Conservation (phyloP, 1,284 basidiomycete species). For the Cystobasidium sp. region DNA sequence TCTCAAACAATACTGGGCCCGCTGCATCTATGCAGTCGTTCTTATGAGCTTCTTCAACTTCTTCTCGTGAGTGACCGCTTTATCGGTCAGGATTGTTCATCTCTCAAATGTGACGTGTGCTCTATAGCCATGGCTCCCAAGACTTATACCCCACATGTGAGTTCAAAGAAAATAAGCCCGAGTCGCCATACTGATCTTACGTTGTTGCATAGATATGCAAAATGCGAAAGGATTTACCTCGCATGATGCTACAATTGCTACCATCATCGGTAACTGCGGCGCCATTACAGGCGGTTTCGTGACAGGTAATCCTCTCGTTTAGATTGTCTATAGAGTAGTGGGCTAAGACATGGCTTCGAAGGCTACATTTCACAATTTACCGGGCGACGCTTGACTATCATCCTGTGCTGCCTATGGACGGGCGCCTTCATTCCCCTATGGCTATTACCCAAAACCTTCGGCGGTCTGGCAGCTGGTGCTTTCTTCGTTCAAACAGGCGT, state of each 20-base stretch:
- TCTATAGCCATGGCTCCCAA: conserved; percentile 12
- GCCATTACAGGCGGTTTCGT: conserved; percentile 61
- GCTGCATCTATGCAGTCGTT: conserved; percentile 75
- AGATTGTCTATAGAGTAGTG: too few species aligned
- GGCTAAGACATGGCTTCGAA: conserved; percentile 56
- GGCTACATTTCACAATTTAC: conserved; percentile 81
- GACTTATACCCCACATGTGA: conserved; percentile 50
- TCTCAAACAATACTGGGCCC: conserved; percentile 80
- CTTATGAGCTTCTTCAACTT: conserved; percentile 79
- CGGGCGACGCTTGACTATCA: conserved; percentile 84
- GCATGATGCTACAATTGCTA: conserved; percentile 75
- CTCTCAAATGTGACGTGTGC: background rate
- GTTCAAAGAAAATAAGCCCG: conserved; percentile 23
- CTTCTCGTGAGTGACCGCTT: conserved; percentile 75
- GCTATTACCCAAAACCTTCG: conserved; percentile 57
- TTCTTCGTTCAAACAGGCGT: conserved; percentile 70
- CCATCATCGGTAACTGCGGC: conserved; percentile 84
- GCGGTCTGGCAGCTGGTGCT: conserved; percentile 56
- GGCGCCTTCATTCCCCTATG: conserved; percentile 54
- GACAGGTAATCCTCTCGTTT: too few species aligned
- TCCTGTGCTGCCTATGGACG: conserved; percentile 67
- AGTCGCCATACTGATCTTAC: background rate
- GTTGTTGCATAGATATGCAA: conserved; percentile 68
- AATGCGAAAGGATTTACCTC: conserved; percentile 56
- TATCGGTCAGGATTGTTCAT: conserved; percentile 58